Percentiles rank a stretch among this genome's conserved stretches.
Conservation (phyloP, 176 grass and related monocot species). For the Oryza nivara region DNA sequence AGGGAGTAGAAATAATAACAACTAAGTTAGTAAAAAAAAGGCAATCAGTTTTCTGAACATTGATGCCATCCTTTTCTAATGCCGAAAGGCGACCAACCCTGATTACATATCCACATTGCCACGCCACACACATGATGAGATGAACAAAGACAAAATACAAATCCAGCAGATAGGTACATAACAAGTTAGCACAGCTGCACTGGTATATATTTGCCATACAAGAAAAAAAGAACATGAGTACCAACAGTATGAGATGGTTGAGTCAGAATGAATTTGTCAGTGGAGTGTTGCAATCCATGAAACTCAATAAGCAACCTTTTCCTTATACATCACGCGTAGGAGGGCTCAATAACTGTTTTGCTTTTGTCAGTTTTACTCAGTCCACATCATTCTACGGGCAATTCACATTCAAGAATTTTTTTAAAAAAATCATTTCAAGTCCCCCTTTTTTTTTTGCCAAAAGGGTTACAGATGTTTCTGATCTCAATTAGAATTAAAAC, state of each 20-base stretch:
- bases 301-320: conserved; percentile 25
- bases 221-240: neutral
- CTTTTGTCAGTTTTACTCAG: neutral
- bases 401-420: neutral
- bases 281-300: conserved; percentile 26
- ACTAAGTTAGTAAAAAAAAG: neutral
- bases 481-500: neutral
- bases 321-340: conserved; percentile 1
- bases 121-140: neutral
- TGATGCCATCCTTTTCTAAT: neutral
- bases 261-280: conserved; percentile 7
- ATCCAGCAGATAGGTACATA: neutral
- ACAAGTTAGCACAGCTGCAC: neutral
- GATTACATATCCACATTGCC: neutral
- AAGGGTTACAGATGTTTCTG: neutral
- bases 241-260: neutral
- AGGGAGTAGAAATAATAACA: neutral
- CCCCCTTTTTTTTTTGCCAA: neutral
- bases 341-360: neutral
- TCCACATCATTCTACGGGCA: neutral
- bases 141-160: neutral
- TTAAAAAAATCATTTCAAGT: neutral
- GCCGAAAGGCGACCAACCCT: conserved; percentile 38
- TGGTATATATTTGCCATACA: neutral
- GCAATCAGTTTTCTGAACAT: conserved; percentile 14